phyloP scores from a whole-genome alignment of 257 asterid species.

The Solanum raphanifolium region DNA sequence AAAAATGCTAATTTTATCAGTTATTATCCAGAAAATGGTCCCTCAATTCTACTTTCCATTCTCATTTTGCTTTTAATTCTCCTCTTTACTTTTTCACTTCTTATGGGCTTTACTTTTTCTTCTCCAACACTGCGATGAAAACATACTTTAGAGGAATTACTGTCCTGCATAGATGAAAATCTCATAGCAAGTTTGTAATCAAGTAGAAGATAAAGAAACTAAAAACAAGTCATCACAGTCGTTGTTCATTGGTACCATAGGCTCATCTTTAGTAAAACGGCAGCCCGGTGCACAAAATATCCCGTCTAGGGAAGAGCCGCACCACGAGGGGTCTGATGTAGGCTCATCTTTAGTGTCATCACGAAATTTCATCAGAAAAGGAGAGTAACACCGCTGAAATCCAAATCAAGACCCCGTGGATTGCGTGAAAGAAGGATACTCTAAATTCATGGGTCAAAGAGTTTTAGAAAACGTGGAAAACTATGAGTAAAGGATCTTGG shows the following conservation, averaged over 20 bases:
- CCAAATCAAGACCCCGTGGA: background rate
- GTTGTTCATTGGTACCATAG: background rate
- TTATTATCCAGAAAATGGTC: background rate
- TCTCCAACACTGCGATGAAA: background rate
- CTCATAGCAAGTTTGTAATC: background rate
- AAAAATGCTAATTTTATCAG: background rate
- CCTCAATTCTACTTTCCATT: background rate
- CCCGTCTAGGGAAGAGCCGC: background rate
- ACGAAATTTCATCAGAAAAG: background rate
- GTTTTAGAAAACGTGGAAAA: background rate
- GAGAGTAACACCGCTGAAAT: background rate
- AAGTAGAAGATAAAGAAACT: background rate
- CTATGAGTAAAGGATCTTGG: background rate
- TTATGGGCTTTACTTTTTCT: background rate
- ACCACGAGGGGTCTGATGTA: background rate
- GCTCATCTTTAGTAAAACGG: background rate
- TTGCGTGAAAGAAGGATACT: background rate
- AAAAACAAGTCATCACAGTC: background rate
- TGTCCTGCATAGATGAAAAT: background rate
- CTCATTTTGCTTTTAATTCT: background rate
- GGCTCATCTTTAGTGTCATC: background rate
- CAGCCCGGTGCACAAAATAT: background rate
- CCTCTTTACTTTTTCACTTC: background rate
- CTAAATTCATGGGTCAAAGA: background rate
- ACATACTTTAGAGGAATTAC: background rate